phyloP scores from a whole-genome alignment of 306 rosid genomes.

The Rubus idaeus region DNA sequence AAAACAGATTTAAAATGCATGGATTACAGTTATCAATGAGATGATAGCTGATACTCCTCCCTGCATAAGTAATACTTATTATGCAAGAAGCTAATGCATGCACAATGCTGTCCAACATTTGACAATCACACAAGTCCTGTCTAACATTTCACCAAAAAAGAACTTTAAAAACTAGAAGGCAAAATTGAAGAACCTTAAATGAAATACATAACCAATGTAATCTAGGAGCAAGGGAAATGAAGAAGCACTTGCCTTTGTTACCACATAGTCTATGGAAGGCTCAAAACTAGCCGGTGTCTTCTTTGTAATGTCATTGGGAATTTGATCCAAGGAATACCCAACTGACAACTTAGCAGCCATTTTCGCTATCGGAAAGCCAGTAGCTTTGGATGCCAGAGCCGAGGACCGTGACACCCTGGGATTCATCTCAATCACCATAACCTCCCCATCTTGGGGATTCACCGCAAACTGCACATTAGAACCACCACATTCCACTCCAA shows the following conservation, averaged over 20 bases:
- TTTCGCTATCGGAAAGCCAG: slow-evolving; percentile 94
- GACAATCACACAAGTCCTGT: background rate
- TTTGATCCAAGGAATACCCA: slow-evolving; percentile 90
- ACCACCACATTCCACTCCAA: slow-evolving; percentile 84
- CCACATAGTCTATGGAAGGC: slow-evolving; percentile 98
- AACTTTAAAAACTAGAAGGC: background rate
- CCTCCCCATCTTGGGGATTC: slow-evolving; percentile 76
- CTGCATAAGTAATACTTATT: background rate
- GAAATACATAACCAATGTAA: background rate
- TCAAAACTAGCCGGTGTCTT: slow-evolving; percentile 96
- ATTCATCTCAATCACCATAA: slow-evolving; percentile 98
- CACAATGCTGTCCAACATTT: background rate
- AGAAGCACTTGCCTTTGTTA: slow-evolving; percentile 67
- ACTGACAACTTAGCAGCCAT: slow-evolving; percentile 93
- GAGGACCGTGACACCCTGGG: slow-evolving; percentile 97
- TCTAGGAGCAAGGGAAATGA: background rate
- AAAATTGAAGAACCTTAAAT: background rate
- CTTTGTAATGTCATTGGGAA: slow-evolving; percentile 87
- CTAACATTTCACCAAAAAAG: background rate
- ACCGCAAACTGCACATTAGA: slow-evolving; percentile 97
- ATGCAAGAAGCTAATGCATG: background rate
- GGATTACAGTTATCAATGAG: background rate
- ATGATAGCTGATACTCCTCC: background rate
- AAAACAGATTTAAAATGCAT: background rate
- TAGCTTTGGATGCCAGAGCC: slow-evolving; percentile 89